Conservation (phyloP, 2,329 filamentous ascomycete species). For the Aureobasidium sp. region DNA sequence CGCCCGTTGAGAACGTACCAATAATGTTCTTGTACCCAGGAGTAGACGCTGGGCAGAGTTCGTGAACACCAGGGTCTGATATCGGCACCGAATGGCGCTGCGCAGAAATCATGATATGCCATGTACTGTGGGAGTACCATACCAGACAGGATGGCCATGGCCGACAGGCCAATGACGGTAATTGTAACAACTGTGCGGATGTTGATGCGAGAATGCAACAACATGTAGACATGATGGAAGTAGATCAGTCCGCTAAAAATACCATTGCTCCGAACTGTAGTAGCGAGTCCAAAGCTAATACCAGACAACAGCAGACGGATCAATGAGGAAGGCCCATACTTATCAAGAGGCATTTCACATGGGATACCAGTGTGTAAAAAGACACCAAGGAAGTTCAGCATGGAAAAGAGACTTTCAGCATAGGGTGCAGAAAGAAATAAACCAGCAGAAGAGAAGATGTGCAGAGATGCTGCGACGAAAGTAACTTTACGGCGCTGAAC, state of each 20-base stretch:
- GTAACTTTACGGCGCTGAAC: conserved; percentile 42
- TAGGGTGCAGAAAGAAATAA: conserved; percentile 86
- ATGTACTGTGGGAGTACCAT: conserved; percentile 64
- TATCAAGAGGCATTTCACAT: neutral
- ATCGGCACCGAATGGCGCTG: conserved; percentile 26
- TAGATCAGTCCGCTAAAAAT: conserved; percentile 74
- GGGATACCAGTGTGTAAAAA: conserved; percentile 48
- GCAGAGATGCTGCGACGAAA: conserved; percentile 63
- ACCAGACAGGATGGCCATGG: conserved; percentile 60
- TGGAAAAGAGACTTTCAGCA: conserved; percentile 70
- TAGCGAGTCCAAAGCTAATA: conserved; percentile 59
- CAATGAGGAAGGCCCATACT: neutral
- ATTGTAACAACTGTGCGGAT: conserved; percentile 24
- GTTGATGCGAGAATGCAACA: neutral
- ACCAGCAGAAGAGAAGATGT: conserved; percentile 80
- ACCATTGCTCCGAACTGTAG: conserved; percentile 76
- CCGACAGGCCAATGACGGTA: conserved; percentile 52
- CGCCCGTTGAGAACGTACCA: conserved; percentile 52
- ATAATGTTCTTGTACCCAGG: conserved; percentile 81
- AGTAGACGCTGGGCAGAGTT: conserved; percentile 77
- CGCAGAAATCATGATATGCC: conserved; percentile 69
- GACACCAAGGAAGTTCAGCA: conserved; percentile 68
- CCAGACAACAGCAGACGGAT: conserved; percentile 21
- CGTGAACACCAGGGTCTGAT: conserved; percentile 66
- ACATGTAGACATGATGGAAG: conserved; percentile 40